These are phyloP conservation scores for Cercospora beticola DNA, from an alignment of 2,329 filamentous ascomycete genomes.

Conservation along the genomic window DNA sequence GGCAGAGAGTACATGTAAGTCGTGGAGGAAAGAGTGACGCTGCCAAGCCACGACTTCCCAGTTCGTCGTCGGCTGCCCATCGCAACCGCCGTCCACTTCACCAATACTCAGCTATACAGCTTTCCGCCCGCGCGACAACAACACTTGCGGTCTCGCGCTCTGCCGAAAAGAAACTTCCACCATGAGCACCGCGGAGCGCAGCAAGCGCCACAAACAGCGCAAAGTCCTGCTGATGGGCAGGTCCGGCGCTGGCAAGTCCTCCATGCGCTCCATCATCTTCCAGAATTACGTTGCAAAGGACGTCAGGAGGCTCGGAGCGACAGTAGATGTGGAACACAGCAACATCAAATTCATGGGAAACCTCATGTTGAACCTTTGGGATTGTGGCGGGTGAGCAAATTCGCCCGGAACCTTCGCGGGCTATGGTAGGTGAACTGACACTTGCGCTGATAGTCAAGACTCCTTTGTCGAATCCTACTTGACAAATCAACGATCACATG, in stretches of 20 bases:
- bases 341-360: constrained; percentile 99
- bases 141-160: background rate
- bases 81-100: background rate
- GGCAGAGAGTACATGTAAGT: background rate
- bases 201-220: constrained; percentile 54
- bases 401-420: background rate
- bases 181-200: constrained; percentile 37
- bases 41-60: background rate
- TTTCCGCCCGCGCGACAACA: background rate
- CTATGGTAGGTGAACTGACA: constrained; percentile 19
- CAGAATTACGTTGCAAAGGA: constrained; percentile 98
- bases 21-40: background rate
- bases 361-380: constrained; percentile 95
- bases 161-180: background rate
- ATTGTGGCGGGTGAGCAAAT: constrained; percentile 76
- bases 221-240: constrained; percentile 71
- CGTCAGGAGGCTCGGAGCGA: constrained; percentile 86
- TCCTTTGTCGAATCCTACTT: constrained; percentile 99
- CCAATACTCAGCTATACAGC: background rate
- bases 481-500: constrained; percentile 88
- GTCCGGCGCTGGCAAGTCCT: constrained; percentile 95
- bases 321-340: constrained; percentile 96
- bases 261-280: constrained; percentile 98
- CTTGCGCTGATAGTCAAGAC: constrained; percentile 67
- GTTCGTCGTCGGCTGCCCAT: background rate